Conservation (phyloP, 257 asterid species). For the Gentiana straminea region DNA sequence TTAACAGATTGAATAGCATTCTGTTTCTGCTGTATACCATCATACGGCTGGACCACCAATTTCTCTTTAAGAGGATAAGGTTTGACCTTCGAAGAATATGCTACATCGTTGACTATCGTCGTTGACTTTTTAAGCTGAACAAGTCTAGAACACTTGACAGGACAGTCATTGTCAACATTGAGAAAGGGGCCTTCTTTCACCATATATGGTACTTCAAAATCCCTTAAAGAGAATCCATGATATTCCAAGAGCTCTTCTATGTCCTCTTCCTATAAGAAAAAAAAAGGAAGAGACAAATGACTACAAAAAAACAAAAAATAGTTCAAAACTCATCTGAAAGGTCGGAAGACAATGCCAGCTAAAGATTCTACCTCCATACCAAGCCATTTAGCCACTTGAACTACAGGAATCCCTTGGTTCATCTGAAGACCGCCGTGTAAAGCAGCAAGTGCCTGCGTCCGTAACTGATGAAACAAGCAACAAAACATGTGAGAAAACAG, state of each 20-base stretch:
- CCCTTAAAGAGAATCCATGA: conserved; percentile 71
- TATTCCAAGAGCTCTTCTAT: conserved; percentile 65
- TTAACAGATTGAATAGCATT: conserved; percentile 13
- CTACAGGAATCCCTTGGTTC: conserved; percentile 86
- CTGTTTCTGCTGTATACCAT: conserved; percentile 25
- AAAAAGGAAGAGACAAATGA: background rate
- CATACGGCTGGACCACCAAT: conserved; percentile 18
- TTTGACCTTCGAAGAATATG: conserved; percentile 32
- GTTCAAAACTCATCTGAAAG: conserved; percentile 11
- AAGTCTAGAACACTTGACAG: conserved; percentile 78
- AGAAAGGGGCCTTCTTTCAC: conserved; percentile 74
- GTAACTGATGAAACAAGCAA: conserved; percentile 51
- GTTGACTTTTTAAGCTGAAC: conserved; percentile 67
- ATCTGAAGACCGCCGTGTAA: conserved; percentile 83
- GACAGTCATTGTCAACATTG: conserved; percentile 65
- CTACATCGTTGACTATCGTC: conserved; percentile 51
- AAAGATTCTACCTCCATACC: conserved; percentile 73
- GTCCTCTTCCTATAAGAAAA: conserved; percentile 66
- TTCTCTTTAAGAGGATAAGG: conserved; percentile 23
- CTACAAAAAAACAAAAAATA: conserved; percentile 6
- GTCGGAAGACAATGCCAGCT: conserved; percentile 9
- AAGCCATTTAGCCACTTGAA: conserved; percentile 78
- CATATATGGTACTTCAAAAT: conserved; percentile 93
- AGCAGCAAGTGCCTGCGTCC: conserved; percentile 90
- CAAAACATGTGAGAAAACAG: background rate